Conservation (phyloP, 257 asterid genomes). For the Solanum ahanhuiri region DNA sequence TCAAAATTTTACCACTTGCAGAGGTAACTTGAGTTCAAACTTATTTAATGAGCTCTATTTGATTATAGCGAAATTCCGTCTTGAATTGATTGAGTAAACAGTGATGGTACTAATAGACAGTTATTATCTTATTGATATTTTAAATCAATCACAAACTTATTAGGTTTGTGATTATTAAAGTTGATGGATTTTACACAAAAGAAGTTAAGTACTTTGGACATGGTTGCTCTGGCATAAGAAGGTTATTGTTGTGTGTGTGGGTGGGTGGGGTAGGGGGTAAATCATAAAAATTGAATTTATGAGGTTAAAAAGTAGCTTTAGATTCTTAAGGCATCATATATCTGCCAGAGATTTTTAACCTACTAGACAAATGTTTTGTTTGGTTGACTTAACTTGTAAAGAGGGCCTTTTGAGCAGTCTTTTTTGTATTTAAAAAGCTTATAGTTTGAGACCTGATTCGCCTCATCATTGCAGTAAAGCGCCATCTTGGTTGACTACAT, state of each 20-base stretch:
- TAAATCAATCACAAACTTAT: not conserved
- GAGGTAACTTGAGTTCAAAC: not conserved
- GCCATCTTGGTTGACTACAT: constrained; percentile 8
- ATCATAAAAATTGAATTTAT: not conserved
- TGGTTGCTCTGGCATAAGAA: not conserved
- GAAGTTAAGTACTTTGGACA: not conserved
- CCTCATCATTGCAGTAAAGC: constrained; percentile 1
- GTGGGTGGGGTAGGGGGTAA: not conserved
- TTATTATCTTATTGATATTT: not conserved
- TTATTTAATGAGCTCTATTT: not conserved
- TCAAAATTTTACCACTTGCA: constrained; percentile 1
- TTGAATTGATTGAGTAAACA: not conserved
- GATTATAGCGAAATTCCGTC: not conserved
- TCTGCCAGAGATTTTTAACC: not conserved
- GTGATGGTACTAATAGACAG: not conserved
- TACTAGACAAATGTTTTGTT: not conserved
- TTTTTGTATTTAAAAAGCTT: not conserved
- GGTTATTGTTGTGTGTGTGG: not conserved
- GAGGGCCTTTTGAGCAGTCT: not conserved
- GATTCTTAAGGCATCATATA: not conserved
- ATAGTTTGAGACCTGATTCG: not conserved
- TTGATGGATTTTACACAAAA: not conserved
- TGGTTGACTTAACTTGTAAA: not conserved
- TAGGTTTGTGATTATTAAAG: not conserved
- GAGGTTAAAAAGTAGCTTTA: not conserved